Evolutionary conservation across 257 asterid genomes (phyloP), one percentile per base, ranked within the genome.

Genomic region (Parsonsia alboflavescens): DNA sequence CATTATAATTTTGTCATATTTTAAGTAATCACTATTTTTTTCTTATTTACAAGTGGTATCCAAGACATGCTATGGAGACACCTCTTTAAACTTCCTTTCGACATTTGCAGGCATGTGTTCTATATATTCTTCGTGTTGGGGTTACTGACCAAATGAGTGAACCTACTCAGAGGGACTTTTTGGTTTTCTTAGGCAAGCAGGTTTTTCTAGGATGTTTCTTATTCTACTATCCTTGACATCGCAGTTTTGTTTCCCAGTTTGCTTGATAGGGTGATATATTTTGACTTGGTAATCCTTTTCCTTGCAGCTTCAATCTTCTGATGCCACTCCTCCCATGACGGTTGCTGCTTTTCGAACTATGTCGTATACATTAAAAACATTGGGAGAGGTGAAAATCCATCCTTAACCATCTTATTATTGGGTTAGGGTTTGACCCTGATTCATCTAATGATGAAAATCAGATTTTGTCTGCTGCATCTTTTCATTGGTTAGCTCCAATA

Each of bases 101-200:
- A 44, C 82, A 67, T 86, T 84, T 89, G 88, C 86, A 94, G 99
- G 99, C 99, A 71, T 95, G 99, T 80, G 97, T 95, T 71, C 87
- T 95, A 54, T 95, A 95, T 78, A 84, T 92, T 57, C 82, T 95
- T 78, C 90, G 97, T 73, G 96, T 95, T 33, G 99, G 99, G 76
- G 74, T 95, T 79, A 90, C 95, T 69, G 99, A 95, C 84, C 98
- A 90, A 84, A 90, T 95, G 99, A 88, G 90, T 39, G 99, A 95
- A 78, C 91, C 99, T 70, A 89, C 97, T 78, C 99, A 95, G 86
- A 88, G 97, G 81, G 87, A 90, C 86, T 89, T 92, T 80, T 89
- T 88, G 70, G 95, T 89, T 84, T 86, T 88, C 81, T 88, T 95
- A 72, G 90, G 94, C 77, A 87, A 90, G 77, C 98, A 95, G 99